Evolutionary conservation across 2,329 filamentous ascomycete species (phyloP).

Genomic region (Fusarium sambucinum): DNA sequence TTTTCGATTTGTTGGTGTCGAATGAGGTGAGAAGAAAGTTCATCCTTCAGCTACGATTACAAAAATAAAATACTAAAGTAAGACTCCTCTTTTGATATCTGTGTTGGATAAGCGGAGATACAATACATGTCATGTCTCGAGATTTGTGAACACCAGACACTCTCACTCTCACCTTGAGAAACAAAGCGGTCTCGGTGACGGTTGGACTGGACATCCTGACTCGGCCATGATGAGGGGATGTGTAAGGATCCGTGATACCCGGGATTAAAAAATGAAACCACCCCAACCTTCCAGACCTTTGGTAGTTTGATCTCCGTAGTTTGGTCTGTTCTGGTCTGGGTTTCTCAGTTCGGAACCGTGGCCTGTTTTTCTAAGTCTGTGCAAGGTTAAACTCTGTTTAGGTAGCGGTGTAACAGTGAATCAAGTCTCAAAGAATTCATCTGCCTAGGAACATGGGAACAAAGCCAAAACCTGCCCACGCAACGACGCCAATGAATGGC

Average conservation of each 20-base stretch:
- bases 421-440: conserved; percentile 36
- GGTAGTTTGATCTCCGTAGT: not conserved
- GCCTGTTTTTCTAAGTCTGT: conserved; percentile 21
- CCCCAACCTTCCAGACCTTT: not conserved
- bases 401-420: conserved; percentile 21
- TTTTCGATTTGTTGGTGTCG: not conserved
- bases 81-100: not conserved
- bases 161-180: conserved; percentile 12
- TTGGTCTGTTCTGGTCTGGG: conserved; percentile 1
- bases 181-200: conserved; percentile 40
- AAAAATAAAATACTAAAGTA: not conserved
- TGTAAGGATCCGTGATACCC: conserved; percentile 28
- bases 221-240: conserved; percentile 22
- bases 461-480: conserved; percentile 4
- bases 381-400: conserved; percentile 7
- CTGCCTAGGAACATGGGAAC: conserved; percentile 43
- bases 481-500: conserved; percentile 13
- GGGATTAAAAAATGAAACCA: conserved; percentile 18
- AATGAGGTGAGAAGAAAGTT: not conserved
- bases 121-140: not conserved
- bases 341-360: conserved; percentile 4
- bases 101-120: not conserved
- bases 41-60: not conserved
- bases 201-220: conserved; percentile 11
- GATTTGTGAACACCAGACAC: not conserved